Percentiles rank a stretch among this genome's conserved stretches.
Conservation (phyloP, 108 stramenopile species). For the Cyclostephanos tholiformis region DNA sequence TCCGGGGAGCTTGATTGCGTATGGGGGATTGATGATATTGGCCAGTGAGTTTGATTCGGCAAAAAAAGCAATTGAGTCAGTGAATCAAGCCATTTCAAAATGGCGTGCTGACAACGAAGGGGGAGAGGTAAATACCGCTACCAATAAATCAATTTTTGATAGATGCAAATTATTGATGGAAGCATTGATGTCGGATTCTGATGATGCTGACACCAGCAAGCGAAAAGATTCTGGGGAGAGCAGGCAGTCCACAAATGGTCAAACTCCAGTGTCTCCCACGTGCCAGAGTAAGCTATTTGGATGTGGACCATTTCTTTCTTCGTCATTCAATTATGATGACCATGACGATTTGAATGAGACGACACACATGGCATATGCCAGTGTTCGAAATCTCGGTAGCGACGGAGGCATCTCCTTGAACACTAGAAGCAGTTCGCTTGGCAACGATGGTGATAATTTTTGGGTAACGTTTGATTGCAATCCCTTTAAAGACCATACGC, state of each 20-base stretch:
- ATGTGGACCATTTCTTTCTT: not conserved
- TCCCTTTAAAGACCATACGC: not conserved
- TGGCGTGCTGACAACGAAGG: slow-evolving; percentile 33
- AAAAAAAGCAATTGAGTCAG: slow-evolving; percentile 21
- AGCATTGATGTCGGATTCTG: slow-evolving; percentile 11
- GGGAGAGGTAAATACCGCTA: not conserved
- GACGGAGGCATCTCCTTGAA: slow-evolving; percentile 7
- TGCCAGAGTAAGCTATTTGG: slow-evolving; percentile 2
- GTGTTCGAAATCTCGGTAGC: not conserved
- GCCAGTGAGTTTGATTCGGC: slow-evolving; percentile 43
- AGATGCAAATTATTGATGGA: too few species aligned
- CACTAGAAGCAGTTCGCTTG: not conserved
- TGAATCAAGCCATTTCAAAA: slow-evolving; percentile 20
- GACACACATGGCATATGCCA: not conserved
- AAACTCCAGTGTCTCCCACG: slow-evolving; percentile 7
- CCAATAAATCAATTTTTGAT: too few species aligned
- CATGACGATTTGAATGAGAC: not conserved
- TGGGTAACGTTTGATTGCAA: slow-evolving; percentile 3
- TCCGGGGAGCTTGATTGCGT: slow-evolving; percentile 32
- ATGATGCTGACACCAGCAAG: not conserved
- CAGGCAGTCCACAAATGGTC: not conserved
- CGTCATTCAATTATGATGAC: slow-evolving; percentile 7
- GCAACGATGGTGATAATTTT: slow-evolving; percentile 5
- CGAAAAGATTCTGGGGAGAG: not conserved
- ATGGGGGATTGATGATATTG: slow-evolving; percentile 35